Evolutionary conservation across 2,329 filamentous ascomycete species (phyloP).

Genomic region (Polytolypa hystricis): DNA sequence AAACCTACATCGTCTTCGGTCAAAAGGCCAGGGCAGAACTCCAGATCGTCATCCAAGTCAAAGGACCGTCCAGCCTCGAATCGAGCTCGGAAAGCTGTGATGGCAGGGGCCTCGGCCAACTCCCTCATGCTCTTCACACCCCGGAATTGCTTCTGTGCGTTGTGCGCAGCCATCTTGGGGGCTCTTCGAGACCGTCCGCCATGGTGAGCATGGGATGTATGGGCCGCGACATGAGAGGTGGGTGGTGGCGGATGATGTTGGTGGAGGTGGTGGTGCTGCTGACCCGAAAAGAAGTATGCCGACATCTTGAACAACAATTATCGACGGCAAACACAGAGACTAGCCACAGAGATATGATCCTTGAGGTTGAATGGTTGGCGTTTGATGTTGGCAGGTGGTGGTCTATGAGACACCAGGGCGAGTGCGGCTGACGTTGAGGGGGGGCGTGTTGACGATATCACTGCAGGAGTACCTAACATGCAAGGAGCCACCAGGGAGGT

Average conservation of each 20-base stretch:
- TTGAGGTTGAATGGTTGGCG: no score
- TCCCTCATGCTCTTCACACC: conserved; percentile 80
- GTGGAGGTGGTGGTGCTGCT: conserved; percentile 28
- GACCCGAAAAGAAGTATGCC: conserved; percentile 34
- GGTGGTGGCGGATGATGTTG: conserved; percentile 39
- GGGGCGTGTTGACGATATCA: no score
- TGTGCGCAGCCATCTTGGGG: conserved; percentile 69
- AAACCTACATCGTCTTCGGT: conserved; percentile 80
- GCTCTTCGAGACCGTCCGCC: conserved; percentile 75
- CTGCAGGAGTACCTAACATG: no score
- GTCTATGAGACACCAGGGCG: no score
- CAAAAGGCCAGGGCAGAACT: conserved; percentile 87
- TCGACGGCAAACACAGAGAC: no score
- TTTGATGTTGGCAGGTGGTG: no score
- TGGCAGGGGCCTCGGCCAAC: conserved; percentile 62
- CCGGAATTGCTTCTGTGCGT: conserved; percentile 76
- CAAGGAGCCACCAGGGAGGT: no score
- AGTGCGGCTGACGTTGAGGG: no score
- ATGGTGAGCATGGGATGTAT: conserved; percentile 62
- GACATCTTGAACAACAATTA: conserved; percentile 32
- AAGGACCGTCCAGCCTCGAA: conserved; percentile 91
- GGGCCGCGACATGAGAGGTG: conserved; percentile 31
- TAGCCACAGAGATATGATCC: no score
- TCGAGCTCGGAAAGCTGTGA: conserved; percentile 69
- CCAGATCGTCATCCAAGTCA: conserved; percentile 88